Percentiles rank a stretch among this genome's conserved stretches.
Evolutionary conservation across 1,284 basidiomycete species (phyloP).

Genomic region (Apiotrichum mycotoxinovorans): DNA sequence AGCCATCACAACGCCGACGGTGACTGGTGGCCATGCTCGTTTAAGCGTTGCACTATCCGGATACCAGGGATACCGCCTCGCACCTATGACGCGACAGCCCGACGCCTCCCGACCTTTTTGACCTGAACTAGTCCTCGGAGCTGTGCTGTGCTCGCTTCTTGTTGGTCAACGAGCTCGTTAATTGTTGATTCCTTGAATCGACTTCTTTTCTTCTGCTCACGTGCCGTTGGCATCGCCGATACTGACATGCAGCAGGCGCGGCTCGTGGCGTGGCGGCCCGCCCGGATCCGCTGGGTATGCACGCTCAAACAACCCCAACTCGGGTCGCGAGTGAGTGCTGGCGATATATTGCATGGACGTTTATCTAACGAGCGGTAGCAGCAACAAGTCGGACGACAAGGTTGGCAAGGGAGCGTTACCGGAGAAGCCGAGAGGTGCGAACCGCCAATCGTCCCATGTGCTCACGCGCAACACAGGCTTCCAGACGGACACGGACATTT

Average conservation of each 20-base stretch:
- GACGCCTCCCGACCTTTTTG: not conserved
- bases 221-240: not conserved
- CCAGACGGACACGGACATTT: constrained; percentile 84
- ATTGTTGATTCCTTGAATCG: not conserved
- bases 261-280: constrained; percentile 42
- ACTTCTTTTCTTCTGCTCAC: not conserved
- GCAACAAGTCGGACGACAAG: constrained; percentile 12
- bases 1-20: not conserved
- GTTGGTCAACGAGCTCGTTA: not conserved
- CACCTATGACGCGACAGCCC: not conserved
- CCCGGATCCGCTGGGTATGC: constrained; percentile 28
- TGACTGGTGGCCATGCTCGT: not conserved
- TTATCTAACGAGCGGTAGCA: constrained; percentile 4
- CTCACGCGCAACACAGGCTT: constrained; percentile 59
- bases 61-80: not conserved
- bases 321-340: not conserved
- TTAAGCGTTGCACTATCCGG: too few species aligned
- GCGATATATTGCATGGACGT: not conserved
- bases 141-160: not conserved
- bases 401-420: constrained; percentile 12
- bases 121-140: not conserved
- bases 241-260: constrained; percentile 27
- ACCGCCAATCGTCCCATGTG: too few species aligned
- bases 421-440: constrained; percentile 20
- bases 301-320: constrained; percentile 1